Evolutionary conservation across 2,329 filamentous ascomycete genomes (phyloP).

Genomic region (Colletotrichum sp.): DNA sequence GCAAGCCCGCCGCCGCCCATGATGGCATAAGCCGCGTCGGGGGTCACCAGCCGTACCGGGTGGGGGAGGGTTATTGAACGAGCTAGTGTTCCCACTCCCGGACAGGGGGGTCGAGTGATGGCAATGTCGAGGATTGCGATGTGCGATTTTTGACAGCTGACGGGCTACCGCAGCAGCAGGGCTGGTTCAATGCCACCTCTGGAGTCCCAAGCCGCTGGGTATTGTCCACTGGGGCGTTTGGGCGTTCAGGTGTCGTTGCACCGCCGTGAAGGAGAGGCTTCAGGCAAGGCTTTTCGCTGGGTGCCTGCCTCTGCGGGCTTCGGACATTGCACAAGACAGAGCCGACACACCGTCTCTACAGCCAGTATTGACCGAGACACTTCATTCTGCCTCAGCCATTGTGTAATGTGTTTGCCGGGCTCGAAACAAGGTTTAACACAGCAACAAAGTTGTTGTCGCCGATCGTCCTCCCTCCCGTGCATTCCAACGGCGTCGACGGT

Average conservation of each 20-base stretch:
- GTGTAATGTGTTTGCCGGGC: not conserved
- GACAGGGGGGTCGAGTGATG: not conserved
- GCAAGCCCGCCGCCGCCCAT: not conserved
- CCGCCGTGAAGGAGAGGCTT: not conserved
- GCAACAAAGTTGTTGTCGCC: not conserved
- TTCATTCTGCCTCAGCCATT: not conserved
- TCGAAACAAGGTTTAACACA: not conserved
- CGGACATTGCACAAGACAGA: conserved; percentile 1
- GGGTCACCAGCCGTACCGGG: not conserved
- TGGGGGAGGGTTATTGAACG: not conserved
- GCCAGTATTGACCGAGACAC: conserved; percentile 5
- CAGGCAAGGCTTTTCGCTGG: not conserved
- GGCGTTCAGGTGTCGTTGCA: not conserved
- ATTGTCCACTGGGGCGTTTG: not conserved
- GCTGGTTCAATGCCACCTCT: not conserved
- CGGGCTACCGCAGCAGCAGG: not conserved
- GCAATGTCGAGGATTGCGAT: conserved; percentile 13
- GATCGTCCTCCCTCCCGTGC: not conserved
- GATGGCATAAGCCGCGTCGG: conserved; percentile 6
- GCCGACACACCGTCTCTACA: not conserved
- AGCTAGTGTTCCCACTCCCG: conserved; percentile 4
- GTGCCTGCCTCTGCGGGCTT: not conserved
- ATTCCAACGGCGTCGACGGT: not conserved
- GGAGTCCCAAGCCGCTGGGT: not conserved
- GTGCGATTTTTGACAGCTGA: conserved; percentile 6